Evolutionary conservation across 2,329 filamentous ascomycete genomes (phyloP), one percentile per base, ranked within the genome.

Genomic region (Calonectria leucothoes): DNA sequence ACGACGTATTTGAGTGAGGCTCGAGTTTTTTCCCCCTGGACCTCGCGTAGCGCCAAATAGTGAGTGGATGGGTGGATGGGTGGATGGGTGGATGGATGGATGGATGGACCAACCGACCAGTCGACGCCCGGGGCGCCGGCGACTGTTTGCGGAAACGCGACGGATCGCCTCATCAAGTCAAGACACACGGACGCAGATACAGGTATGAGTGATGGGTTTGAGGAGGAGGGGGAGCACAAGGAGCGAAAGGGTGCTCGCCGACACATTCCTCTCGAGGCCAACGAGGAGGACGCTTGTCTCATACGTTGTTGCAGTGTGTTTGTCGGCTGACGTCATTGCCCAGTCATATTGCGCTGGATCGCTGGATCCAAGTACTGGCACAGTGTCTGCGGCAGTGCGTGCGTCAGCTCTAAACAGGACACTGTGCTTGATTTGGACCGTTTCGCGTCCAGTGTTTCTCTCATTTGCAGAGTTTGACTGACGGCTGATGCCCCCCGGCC

Each of bases 271-370:
- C 37, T 8, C 11, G 20, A 20, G 49, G 39, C 59, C 59, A 61
- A 71, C 35, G 51, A 70, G 55, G 48, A 71, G 51, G 48, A 65
- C 55, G 74, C 70, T 67, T 74, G 68, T 74, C 73, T 72, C 68
- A 72, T 66, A 63, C 33, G 59, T 73, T 48, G 65, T 42, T 73
- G 68, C 57, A 69, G 66, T 66, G 31, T 59, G 61, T 63, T 75
- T 72, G 52, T 37, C 48, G 66, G 59, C 45, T 80, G 78, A 80
- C 78, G 78, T 80, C 78, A 80, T 80, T 63, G 35, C 25, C 55
- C 66, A 67, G 74, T 80, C 78, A 80, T 80, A 75, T 77, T 79
- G 74, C 76, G 74, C 74, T 71, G 51, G 37, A 51, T 64, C 66
- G 35, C 45, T 61, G 37, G 17, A n/a, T 68, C 51, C 64, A 67